Evolutionary conservation across 2,329 filamentous ascomycete species (phyloP), one percentile per base, ranked within the genome.

Genomic region (Tolypocladium capitatum): DNA sequence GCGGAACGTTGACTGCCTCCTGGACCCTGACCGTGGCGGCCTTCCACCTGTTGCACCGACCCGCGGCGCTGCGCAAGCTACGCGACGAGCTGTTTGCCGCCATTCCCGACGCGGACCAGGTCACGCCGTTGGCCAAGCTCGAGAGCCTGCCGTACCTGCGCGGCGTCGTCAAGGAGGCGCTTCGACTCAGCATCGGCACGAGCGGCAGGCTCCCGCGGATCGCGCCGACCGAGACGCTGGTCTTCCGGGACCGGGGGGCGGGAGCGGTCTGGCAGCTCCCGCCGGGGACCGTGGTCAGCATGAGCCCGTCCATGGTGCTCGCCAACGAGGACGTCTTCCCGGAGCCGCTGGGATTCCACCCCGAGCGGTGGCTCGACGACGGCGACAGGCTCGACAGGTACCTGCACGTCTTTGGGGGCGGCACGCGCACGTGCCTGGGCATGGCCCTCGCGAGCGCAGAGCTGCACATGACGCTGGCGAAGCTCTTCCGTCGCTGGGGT

Each of bases 131-230:
- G 13, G 55, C 60, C 3, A 51, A 54, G 40, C 54, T 68, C 2
- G 63, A 67, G 47, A 59, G 52, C 36, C 55, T 70, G 28, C 65
- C 66, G 0, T 76, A 74, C 51, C 64, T 77, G 27, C 59, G 66
- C 28, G 72, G 70, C n/a, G 70, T 75, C 3, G 64, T 78, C 48
- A 71, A 69, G 43, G 75, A 78, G 57, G 63, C 70, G 0, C 61
- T 76, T 53, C 68, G 75, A 7, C 59, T 75, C 5, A 68, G 73
- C 46, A 69, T 73, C 14, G 67, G 67, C 13, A 65, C 73, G 2
- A 70, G 67, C n/a, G 65, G 72, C 46, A 58, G 69, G 5, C 62
- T 76, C 1, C 68, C 74, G 46, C 71, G 74, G 1, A 60, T 73
- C 18, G 71, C 73, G 0, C 69, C 72, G 2, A 55, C 62, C 28